Conservation (phyloP, 768 basidiomycete genomes). For the Calocybe indica region DNA sequence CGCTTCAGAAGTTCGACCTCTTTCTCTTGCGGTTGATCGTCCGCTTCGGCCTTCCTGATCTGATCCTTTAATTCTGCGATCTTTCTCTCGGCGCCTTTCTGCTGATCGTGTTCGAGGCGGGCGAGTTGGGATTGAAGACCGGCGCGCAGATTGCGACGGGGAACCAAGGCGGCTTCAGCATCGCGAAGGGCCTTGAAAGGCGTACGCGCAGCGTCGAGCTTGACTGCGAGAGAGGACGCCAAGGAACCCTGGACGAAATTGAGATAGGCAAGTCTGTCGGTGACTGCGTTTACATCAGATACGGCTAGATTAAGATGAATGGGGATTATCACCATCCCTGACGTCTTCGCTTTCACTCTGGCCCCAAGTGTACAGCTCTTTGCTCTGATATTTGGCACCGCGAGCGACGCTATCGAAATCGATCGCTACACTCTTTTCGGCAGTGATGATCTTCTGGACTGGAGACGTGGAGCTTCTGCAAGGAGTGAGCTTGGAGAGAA, state of each 20-base stretch:
- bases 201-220: constrained; percentile 57
- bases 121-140: constrained; percentile 55
- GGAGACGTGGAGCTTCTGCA: constrained; percentile 47
- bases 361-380: constrained; percentile 84
- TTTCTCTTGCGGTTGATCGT: constrained; percentile 61
- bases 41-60: constrained; percentile 56
- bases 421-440: constrained; percentile 71
- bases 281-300: constrained; percentile 35
- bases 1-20: constrained; percentile 70
- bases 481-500: constrained; percentile 7
- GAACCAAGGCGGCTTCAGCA: constrained; percentile 55
- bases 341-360: constrained; percentile 65
- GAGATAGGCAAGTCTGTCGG: constrained; percentile 77
- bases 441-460: constrained; percentile 74
- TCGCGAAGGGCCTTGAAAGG: constrained; percentile 70
- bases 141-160: constrained; percentile 56
- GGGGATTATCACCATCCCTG: constrained; percentile 54
- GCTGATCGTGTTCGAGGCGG: constrained; percentile 61
- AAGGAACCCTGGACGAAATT: constrained; percentile 74
- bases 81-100: constrained; percentile 60
- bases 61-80: constrained; percentile 66
- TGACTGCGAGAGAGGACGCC: constrained; percentile 49
- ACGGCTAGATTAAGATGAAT: neutral
- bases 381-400: constrained; percentile 68
- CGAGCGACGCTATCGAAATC: constrained; percentile 64